These are phyloP conservation scores for Vicia sativa DNA, from an alignment of 306 rosid species.

Conservation along the genomic window DNA sequence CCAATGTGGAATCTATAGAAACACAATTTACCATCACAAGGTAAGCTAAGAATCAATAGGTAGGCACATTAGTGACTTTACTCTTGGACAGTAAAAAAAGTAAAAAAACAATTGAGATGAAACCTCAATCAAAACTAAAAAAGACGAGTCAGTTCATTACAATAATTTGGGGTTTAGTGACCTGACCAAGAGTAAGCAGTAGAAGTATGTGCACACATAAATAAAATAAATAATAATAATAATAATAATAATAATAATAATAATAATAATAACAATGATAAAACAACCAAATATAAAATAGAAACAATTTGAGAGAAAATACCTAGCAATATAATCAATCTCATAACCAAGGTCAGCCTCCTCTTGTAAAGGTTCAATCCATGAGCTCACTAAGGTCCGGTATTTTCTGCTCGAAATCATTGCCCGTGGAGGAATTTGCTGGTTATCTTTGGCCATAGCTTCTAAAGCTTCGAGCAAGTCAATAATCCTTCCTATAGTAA, in stretches of 20 bases:
- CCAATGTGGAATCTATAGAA: constrained; percentile 26
- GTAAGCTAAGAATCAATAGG: constrained; percentile 12
- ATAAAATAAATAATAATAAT: no score
- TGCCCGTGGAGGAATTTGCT: constrained; percentile 81
- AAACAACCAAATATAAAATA: not conserved
- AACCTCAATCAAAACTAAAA: constrained; percentile 2
- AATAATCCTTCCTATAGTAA: constrained; percentile 75
- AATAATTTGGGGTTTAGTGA: constrained; percentile 22
- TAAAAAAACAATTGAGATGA: constrained; percentile 2
- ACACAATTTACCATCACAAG: constrained; percentile 28
- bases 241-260: no score
- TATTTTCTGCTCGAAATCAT: constrained; percentile 95
- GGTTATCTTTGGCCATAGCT: constrained; percentile 78
- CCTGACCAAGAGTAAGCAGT: constrained; percentile 18
- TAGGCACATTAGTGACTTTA: not conserved
- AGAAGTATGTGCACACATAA: not conserved
- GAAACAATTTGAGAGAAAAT: constrained; percentile 23
- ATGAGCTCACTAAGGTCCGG: constrained; percentile 90
- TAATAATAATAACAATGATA: not conserved
- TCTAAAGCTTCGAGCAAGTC: constrained; percentile 91
- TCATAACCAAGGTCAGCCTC: constrained; percentile 98
- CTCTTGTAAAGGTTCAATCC: constrained; percentile 98
- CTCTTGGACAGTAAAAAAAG: constrained; percentile 24
- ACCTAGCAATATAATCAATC: constrained; percentile 96
- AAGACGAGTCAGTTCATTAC: constrained; percentile 1